Conservation (phyloP, 2,329 filamentous ascomycete genomes). For the Claviceps arundinis region DNA sequence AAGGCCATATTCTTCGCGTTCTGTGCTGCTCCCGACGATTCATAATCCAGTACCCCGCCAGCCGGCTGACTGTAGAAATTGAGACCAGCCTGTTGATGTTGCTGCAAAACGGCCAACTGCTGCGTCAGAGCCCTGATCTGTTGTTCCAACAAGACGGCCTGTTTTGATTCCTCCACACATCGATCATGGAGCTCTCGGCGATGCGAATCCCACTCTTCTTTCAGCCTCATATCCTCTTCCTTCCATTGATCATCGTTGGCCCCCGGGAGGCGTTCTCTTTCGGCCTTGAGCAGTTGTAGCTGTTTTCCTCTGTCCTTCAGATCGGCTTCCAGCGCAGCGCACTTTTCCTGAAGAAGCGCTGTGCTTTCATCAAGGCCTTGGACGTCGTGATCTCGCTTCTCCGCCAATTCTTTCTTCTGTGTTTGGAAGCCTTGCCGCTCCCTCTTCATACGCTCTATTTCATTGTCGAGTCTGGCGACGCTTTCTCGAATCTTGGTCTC, state of each 20-base stretch:
- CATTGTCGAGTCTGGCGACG: slow-evolving; percentile 53
- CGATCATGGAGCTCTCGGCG: slow-evolving; percentile 39
- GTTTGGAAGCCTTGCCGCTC: slow-evolving; percentile 40
- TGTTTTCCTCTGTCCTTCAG: slow-evolving; percentile 53
- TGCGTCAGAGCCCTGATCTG: slow-evolving; percentile 32
- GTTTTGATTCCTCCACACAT: slow-evolving; percentile 33
- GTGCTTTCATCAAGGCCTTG: slow-evolving; percentile 42
- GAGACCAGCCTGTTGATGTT: slow-evolving; percentile 28
- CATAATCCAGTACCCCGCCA: slow-evolving; percentile 33
- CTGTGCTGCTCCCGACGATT: slow-evolving; percentile 26
- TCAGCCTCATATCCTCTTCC: slow-evolving; percentile 36
- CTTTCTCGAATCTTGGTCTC: slow-evolving; percentile 57
- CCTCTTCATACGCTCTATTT: slow-evolving; percentile 44
- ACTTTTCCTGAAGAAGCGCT: slow-evolving; percentile 48
- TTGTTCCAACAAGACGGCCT: slow-evolving; percentile 31
- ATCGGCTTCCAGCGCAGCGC: slow-evolving; percentile 54
- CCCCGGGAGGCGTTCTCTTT: slow-evolving; percentile 49
- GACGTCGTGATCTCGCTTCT: slow-evolving; percentile 38
- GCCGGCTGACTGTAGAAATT: slow-evolving; percentile 33
- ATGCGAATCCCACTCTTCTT: slow-evolving; percentile 41
- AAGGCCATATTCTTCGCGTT: slow-evolving; percentile 30
- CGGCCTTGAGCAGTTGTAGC: slow-evolving; percentile 61
- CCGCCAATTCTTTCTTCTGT: slow-evolving; percentile 37
- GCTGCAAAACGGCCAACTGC: slow-evolving; percentile 29
- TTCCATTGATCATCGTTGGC: slow-evolving; percentile 46